Evolutionary conservation across 2,329 filamentous ascomycete genomes (phyloP).

Genomic region (Fusarium nygamai): DNA sequence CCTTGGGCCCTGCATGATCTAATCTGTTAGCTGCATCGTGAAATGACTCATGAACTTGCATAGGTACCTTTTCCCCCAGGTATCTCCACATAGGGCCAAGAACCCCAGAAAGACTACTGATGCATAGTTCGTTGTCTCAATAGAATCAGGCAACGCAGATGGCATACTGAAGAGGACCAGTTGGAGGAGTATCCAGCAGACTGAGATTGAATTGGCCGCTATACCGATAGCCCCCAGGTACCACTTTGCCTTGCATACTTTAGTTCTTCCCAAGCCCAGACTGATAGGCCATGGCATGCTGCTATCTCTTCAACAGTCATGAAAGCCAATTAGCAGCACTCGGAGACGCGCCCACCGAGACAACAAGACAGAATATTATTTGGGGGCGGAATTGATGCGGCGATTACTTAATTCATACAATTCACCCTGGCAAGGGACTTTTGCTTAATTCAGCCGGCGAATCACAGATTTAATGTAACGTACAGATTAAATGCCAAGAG

Average conservation of each 20-base stretch:
- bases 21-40: not conserved
- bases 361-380: not conserved
- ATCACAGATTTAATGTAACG: rapidly evolving
- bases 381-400: not conserved
- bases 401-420: not conserved
- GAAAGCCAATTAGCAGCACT: not conserved
- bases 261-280: not conserved
- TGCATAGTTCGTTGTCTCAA: not conserved
- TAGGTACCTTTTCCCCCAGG: not conserved
- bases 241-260: not conserved
- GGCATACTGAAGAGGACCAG: not conserved
- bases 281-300: not conserved
- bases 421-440: not conserved
- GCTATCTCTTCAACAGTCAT: not conserved
- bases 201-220: not conserved
- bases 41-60: not conserved
- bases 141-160: not conserved
- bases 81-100: not conserved
- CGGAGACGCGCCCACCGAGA: not conserved
- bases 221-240: not conserved
- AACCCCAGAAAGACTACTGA: not conserved
- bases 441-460: not conserved
- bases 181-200: not conserved
- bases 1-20: not conserved
- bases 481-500: not conserved